Evolutionary conservation across 2,329 filamentous ascomycete genomes (phyloP).

Genomic region (Bretziella fagacearum): DNA sequence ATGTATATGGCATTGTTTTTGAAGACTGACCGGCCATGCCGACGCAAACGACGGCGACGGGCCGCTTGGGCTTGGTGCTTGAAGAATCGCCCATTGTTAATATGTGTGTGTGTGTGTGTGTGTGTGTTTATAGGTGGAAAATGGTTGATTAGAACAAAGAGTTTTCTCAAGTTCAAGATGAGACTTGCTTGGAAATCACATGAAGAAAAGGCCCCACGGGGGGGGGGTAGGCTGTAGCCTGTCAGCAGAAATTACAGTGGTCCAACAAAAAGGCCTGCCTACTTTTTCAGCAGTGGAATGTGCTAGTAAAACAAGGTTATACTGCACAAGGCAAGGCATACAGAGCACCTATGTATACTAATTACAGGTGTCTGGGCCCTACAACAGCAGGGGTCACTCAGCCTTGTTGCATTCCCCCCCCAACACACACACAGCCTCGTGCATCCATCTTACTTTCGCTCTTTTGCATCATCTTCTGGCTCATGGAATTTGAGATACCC

Average conservation of each 20-base stretch:
- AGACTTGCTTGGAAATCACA: too few relatives aligned
- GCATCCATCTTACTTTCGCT: too few relatives aligned
- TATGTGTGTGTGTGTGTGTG: background rate
- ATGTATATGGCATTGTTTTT: too few relatives aligned
- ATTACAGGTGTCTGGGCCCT: background rate
- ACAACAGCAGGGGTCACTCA: background rate
- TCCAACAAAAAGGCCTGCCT: too few relatives aligned
- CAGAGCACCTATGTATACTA: background rate
- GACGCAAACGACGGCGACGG: constrained; percentile 76
- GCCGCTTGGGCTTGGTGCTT: constrained; percentile 20
- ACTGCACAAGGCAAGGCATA: too few relatives aligned
- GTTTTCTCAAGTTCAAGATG: too few relatives aligned
- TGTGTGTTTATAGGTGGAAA: background rate
- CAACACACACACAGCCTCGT: background rate
- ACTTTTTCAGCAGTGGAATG: too few relatives aligned
- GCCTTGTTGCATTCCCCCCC: background rate
- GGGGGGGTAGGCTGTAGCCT: background rate
- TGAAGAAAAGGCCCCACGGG: background rate
- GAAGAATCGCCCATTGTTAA: constrained; percentile 4
- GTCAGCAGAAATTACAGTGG: too few relatives aligned
- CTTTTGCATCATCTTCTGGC: too few relatives aligned
- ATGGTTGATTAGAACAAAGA: background rate
- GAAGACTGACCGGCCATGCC: constrained; percentile 76
- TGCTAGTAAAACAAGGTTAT: too few relatives aligned
- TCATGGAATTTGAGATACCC: too few relatives aligned